Conservation (phyloP, 1,139 yeast genomes). For the Yamadazyma taylorii region DNA sequence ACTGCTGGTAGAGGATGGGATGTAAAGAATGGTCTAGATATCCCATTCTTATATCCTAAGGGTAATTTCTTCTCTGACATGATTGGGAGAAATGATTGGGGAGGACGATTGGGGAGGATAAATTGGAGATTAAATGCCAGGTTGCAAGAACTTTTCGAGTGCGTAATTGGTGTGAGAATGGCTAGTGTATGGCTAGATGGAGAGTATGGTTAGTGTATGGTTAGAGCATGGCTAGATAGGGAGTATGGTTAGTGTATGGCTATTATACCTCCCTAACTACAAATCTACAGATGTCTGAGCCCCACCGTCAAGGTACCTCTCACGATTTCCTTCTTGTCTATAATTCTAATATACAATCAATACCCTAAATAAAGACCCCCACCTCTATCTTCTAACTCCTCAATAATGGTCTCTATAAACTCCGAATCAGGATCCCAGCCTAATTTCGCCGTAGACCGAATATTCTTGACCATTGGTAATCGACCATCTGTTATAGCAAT, state of each 20-base stretch:
- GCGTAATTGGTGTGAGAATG: too few species aligned
- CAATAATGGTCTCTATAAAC: constrained; percentile 50
- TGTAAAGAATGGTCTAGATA: constrained; percentile 15
- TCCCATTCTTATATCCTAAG: constrained; percentile 23
- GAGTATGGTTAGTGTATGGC: too few species aligned
- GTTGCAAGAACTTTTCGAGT: too few species aligned
- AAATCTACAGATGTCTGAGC: too few species aligned
- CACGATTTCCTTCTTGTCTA: neutral
- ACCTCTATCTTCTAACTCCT: constrained; percentile 38
- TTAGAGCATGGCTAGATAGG: too few species aligned
- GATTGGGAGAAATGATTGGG: neutral
- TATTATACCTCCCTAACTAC: too few species aligned
- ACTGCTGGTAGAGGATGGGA: constrained; percentile 8
- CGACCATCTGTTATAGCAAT: constrained; percentile 79
- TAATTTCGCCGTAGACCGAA: constrained; percentile 70
- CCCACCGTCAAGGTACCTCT: neutral
- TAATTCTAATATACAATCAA: constrained; percentile 13
- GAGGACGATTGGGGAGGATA: too few species aligned
- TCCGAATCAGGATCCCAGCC: constrained; percentile 87
- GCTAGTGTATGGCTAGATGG: too few species aligned
- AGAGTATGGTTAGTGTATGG: too few species aligned
- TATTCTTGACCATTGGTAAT: constrained; percentile 61
- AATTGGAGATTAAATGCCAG: too few species aligned
- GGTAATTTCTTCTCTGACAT: constrained; percentile 14
- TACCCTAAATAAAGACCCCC: constrained; percentile 50